Base-by-base conservation (phyloP, 306 rosid species). In the Malus domestica region DNA sequence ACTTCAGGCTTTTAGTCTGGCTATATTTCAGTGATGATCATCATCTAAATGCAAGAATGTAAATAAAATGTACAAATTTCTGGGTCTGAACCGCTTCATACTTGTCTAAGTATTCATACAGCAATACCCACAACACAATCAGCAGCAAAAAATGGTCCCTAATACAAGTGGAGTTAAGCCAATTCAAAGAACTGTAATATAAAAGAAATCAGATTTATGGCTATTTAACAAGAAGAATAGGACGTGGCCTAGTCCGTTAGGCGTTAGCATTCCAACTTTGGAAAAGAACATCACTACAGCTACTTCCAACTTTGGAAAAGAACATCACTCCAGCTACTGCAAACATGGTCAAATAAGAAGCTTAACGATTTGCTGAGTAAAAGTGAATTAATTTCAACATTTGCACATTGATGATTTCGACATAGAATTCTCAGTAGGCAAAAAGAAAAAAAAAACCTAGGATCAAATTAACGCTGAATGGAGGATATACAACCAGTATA, bases 401-500 rank as follows among this genome's bases (percentile, higher is more conserved):
- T 42, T 45, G 74, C 60, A 10, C 45, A 62, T n/a, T n/a, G 30
- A 40, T 60, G 29, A 75, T 29, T 35, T 51, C 29, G 76, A 67
- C 38, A 61, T 38, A 62, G 72, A 76, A 46, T 79, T 68, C 44
- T 32, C 35, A 77, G 63, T 61, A 83, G 80, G 27, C 55, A 15
- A 51, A 49, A 51, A 1, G 2, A 30, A 30, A 30, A 51, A 51
- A 77, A 49, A 81, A 64, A 77, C 60, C 18, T 40, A 71, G 72
- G 74, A 80, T 73, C 66, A 86, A 86, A 82, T 76, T 72, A 83
- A 84, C 85, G 79, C 71, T 78, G 70, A 71, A 81, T 70, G 86
- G 71, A 79, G 82, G 86, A 88, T 87, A 69, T 88, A 88, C 92
- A 90, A 76, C 86, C 85, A 78, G 83, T 73, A 66, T 66, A 69